Evolutionary conservation across 2,329 filamentous ascomycete genomes (phyloP).

Genomic region (Aureobasidium lini): DNA sequence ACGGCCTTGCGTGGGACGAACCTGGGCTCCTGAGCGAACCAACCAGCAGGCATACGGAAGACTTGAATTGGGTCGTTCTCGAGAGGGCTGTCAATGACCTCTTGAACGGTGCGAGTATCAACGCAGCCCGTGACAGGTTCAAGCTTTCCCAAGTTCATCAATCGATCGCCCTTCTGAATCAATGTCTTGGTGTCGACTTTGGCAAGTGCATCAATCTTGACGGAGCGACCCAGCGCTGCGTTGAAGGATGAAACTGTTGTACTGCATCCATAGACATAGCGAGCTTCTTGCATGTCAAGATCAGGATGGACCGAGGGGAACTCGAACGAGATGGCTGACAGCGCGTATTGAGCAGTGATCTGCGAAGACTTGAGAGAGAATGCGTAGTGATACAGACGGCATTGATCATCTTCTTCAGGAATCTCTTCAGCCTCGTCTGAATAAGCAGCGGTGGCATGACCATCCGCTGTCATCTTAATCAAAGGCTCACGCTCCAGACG

Average conservation of each 20-base stretch:
- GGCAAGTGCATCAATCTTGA: slow-evolving; percentile 58
- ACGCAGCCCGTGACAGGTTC: slow-evolving; percentile 53
- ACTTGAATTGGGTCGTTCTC: slow-evolving; percentile 50
- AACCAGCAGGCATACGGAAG: slow-evolving; percentile 53
- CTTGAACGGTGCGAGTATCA: slow-evolving; percentile 47
- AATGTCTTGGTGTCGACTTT: slow-evolving; percentile 52
- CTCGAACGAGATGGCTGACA: slow-evolving; percentile 59
- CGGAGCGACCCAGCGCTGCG: slow-evolving; percentile 54
- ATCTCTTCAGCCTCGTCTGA: slow-evolving; percentile 9
- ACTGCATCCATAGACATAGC: slow-evolving; percentile 62
- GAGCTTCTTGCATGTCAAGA: slow-evolving; percentile 49
- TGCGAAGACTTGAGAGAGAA: slow-evolving; percentile 41
- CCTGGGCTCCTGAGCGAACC: slow-evolving; percentile 60
- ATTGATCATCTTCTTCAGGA: slow-evolving; percentile 53
- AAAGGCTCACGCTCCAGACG: slow-evolving; percentile 8
- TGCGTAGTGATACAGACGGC: slow-evolving; percentile 61
- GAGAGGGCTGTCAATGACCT: slow-evolving; percentile 42
- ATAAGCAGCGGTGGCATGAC: not conserved
- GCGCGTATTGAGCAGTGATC: slow-evolving; percentile 57
- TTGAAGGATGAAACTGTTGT: slow-evolving; percentile 51
- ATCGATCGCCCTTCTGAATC: slow-evolving; percentile 43
- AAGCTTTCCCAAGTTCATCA: slow-evolving; percentile 22
- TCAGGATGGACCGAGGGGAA: slow-evolving; percentile 55
- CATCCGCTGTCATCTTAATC: not conserved
- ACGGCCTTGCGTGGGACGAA: slow-evolving; percentile 47